Evolutionary conservation across 768 basidiomycete genomes (phyloP).

Genomic region (Termitomyces sp.): DNA sequence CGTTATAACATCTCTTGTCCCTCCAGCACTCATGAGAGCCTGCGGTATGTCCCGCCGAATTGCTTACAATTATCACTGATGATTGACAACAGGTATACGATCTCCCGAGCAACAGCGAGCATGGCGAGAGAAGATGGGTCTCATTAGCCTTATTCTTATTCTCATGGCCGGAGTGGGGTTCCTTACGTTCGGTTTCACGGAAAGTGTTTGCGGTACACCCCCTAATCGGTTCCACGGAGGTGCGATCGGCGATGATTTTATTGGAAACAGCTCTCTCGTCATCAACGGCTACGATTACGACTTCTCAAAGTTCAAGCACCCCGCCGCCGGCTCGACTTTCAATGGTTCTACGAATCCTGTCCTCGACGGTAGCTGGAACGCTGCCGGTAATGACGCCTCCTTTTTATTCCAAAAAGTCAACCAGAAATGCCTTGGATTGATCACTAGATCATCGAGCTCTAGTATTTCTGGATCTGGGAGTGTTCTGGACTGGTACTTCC

Average conservation of each 20-base stretch:
- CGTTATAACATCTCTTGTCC: constrained; percentile 80
- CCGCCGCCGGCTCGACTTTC: constrained; percentile 62
- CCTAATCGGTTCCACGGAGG: constrained; percentile 82
- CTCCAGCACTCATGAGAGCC: constrained; percentile 66
- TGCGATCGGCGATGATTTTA: constrained; percentile 61
- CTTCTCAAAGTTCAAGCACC: constrained; percentile 84
- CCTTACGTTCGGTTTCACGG: constrained; percentile 97
- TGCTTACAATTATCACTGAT: background rate
- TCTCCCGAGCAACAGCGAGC: constrained; percentile 94
- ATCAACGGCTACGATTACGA: constrained; percentile 96
- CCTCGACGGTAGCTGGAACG: constrained; percentile 68
- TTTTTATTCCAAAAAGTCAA: constrained; percentile 96
- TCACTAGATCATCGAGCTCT: constrained; percentile 68
- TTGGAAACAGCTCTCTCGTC: constrained; percentile 80
- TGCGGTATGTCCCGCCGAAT: constrained; percentile 61
- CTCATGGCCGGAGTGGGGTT: constrained; percentile 96
- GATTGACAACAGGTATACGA: constrained; percentile 59
- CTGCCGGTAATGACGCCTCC: constrained; percentile 85
- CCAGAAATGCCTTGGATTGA: constrained; percentile 73
- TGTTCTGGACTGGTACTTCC: constrained; percentile 91
- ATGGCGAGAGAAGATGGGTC: constrained; percentile 98
- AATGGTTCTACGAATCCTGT: constrained; percentile 84
- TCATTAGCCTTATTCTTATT: constrained; percentile 72
- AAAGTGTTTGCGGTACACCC: constrained; percentile 87
- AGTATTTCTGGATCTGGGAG: constrained; percentile 63